Conservation (phyloP, 805 yeast genomes). For the Ogataea ganodermae region DNA sequence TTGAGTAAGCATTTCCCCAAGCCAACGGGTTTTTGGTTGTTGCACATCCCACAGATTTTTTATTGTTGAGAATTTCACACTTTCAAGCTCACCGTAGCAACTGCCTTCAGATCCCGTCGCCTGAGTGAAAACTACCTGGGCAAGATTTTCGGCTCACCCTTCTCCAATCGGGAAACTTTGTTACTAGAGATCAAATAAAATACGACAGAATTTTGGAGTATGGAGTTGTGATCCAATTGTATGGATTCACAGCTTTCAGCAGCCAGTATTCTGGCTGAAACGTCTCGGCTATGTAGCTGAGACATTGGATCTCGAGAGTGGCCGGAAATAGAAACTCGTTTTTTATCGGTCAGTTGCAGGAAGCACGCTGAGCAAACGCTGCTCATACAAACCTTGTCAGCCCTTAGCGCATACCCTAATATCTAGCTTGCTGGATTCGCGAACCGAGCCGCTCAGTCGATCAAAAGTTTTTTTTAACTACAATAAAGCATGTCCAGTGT, state of each 20-base stretch:
- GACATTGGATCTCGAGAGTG: background rate
- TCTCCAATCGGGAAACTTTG: background rate
- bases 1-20: background rate
- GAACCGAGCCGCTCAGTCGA: background rate
- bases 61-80: background rate
- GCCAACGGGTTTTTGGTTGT: background rate
- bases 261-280: no score
- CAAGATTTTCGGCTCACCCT: background rate
- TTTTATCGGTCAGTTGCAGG: background rate
- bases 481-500: background rate
- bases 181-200: no score
- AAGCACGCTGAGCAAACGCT: background rate
- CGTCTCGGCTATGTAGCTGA: background rate
- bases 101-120: background rate
- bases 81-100: background rate
- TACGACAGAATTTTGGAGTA: no score
- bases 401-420: background rate
- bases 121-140: background rate
- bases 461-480: background rate
- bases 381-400: background rate
- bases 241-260: no score
- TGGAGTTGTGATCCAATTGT: no score
- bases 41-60: background rate
- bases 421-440: background rate
- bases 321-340: background rate